Evolutionary conservation across 345 rosid species (phyloP), one percentile per base, ranked within the genome.

Genomic region (Eucalyptus virginea): DNA sequence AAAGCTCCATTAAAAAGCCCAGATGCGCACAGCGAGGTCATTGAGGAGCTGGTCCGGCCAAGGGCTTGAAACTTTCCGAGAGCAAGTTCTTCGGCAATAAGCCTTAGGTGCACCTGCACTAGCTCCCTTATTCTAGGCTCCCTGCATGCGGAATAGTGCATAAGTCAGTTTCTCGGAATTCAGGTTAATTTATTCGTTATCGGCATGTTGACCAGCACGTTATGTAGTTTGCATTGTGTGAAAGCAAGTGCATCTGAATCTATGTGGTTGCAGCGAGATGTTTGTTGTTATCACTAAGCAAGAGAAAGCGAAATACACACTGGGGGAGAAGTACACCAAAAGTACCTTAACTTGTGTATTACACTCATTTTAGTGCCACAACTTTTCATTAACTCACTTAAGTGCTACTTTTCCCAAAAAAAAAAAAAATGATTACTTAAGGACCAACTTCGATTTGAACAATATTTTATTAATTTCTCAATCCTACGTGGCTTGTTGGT

Each of bases 81-180:
- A n/a, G 93, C 94, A 60, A 98, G 92, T 92, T 96, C 98, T 28
- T 89, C 91, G 2, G 96, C 90, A 60, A 98, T 83, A 65, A 94
- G 96, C 93, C 96, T 94, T 47, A 97, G 94, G 89, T 95, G 90
- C 81, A 93, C 94, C 89, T 93, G 97, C 87, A 97, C 97, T 72
- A 94, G 90, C 92, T 96, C 98, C 89, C 99, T 95, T 80, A 97
- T 94, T 91, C 92, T 92, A 44, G 89, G 86, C 94, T 97, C 98
- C 98, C 99, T 97, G 97, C 91, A 88, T 51, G 83, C 26, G 69
- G 88, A 86, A 51, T 50, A n/a, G 42, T 44, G 30, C 45, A 32
- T 16, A 6, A 23, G 67, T 7, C 17, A 14, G 2, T 12, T 2
- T 86, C 4, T 17, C 47, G 15, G 62, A 60, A 87, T 4, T 37